phyloP scores from a whole-genome alignment of 2,329 filamentous ascomycete species.

The Neobulgaria alba region DNA sequence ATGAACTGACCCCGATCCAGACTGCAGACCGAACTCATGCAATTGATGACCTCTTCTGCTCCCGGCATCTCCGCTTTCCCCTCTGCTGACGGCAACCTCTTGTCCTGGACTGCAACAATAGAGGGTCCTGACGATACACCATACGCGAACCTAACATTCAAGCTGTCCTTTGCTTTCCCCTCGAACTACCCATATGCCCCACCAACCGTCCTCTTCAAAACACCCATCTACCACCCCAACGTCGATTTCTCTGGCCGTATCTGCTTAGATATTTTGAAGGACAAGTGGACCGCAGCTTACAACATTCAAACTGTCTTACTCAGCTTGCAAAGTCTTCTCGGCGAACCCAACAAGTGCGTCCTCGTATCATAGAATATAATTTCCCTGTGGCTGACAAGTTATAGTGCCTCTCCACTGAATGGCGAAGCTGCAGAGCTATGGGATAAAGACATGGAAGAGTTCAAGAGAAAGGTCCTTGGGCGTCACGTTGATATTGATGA shows the following conservation, averaged over 20 bases:
- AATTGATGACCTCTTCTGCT: constrained; percentile 91
- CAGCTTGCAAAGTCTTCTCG: constrained; percentile 88
- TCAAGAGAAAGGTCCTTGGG: constrained; percentile 34
- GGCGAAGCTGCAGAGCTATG: constrained; percentile 89
- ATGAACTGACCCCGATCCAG: constrained; percentile 37
- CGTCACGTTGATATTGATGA: constrained; percentile 58
- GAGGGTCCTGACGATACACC: constrained; percentile 85
- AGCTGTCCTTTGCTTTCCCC: constrained; percentile 86
- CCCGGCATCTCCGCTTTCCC: constrained; percentile 95
- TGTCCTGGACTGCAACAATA: constrained; percentile 91
- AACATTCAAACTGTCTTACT: constrained; percentile 90
- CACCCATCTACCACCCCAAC: constrained; percentile 97
- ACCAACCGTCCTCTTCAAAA: constrained; percentile 92
- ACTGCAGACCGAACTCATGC: constrained; percentile 95
- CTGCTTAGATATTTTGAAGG: constrained; percentile 95
- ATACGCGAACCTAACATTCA: constrained; percentile 81
- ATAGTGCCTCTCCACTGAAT: constrained; percentile 84
- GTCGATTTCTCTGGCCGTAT: constrained; percentile 96
- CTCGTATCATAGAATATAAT: background rate
- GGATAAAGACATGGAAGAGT: constrained; percentile 4
- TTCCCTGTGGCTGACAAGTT: constrained; percentile 15
- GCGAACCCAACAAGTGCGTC: constrained; percentile 94
- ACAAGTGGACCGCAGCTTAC: constrained; percentile 98
- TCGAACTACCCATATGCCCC: constrained; percentile 87
- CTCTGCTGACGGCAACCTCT: constrained; percentile 78